Evolutionary conservation across 164 flowering plant genomes (phyloP).

Genomic region (Cinnamomum chago): DNA sequence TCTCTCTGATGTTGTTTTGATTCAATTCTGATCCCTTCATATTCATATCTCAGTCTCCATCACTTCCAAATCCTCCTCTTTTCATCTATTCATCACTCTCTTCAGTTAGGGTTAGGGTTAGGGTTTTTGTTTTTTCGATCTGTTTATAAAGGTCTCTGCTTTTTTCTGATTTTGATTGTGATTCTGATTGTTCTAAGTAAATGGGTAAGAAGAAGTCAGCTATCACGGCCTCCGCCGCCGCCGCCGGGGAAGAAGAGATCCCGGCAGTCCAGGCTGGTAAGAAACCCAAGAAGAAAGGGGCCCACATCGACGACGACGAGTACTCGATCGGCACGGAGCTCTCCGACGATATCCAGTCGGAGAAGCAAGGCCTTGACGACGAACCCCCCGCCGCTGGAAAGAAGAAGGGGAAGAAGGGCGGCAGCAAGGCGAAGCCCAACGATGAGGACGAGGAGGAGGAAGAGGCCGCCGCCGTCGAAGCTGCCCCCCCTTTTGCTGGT

Average conservation of each 20-base stretch:
- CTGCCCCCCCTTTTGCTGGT: constrained; percentile 26
- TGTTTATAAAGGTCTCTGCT: neutral
- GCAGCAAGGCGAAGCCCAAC: constrained; percentile 13
- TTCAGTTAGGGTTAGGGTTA: neutral
- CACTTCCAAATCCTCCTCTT: neutral
- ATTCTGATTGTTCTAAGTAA: neutral
- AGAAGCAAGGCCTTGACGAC: constrained; percentile 24
- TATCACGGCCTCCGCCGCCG: constrained; percentile 7
- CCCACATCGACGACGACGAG: constrained; percentile 70
- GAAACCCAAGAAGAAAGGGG: constrained; percentile 65
- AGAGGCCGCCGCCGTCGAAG: neutral
- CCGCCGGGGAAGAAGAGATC: constrained; percentile 44
- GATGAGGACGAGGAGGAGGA: constrained; percentile 28
- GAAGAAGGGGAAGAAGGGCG: constrained; percentile 58
- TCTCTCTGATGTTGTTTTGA: neutral
- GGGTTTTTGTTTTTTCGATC: neutral
- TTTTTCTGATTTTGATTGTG: too few species aligned
- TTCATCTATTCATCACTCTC: neutral
- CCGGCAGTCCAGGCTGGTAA: constrained; percentile 19
- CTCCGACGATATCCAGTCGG: constrained; percentile 26
- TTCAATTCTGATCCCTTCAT: neutral
- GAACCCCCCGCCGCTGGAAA: constrained; percentile 30
- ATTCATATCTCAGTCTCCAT: neutral
- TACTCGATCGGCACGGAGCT: constrained; percentile 58
- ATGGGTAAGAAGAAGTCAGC: constrained; percentile 74